Percentiles rank a stretch among this genome's conserved stretches.
phyloP scores from a whole-genome alignment of 306 rosid species.

The Malus fusca region DNA sequence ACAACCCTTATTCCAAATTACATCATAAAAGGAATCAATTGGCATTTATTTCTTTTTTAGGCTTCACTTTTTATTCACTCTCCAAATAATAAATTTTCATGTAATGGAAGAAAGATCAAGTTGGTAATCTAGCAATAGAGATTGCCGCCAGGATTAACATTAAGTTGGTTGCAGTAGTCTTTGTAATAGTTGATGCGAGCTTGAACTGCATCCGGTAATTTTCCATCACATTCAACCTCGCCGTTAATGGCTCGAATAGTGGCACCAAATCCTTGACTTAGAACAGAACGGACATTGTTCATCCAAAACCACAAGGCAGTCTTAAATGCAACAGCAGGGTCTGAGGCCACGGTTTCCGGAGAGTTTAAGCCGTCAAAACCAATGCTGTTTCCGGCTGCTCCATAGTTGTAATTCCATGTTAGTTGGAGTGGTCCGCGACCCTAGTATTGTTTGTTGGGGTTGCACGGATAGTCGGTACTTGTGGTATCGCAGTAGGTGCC shows the following conservation, averaged over 20 bases:
- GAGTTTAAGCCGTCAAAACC: slow-evolving; percentile 1
- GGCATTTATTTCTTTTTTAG: too few species aligned
- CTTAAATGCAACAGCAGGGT: neutral
- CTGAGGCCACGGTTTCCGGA: slow-evolving; percentile 4
- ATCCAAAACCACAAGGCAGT: slow-evolving; percentile 27
- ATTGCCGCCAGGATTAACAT: slow-evolving; percentile 19
- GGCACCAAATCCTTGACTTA: slow-evolving; percentile 27
- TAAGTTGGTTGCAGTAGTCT: slow-evolving; percentile 11
- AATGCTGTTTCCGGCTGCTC: neutral
- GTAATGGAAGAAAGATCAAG: too few species aligned
- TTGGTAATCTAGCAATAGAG: slow-evolving; percentile 10
- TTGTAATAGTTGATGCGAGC: slow-evolving; percentile 18
- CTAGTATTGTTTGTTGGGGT: neutral
- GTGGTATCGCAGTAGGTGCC: neutral
- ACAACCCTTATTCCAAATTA: too few species aligned
- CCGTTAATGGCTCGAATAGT: slow-evolving; percentile 22
- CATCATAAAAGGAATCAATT: too few species aligned
- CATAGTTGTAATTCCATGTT: slow-evolving; percentile 12
- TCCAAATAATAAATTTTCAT: too few species aligned
- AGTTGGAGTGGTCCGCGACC: slow-evolving; percentile 18
- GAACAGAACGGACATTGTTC: neutral
- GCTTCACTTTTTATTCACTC: too few species aligned
- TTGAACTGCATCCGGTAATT: neutral
- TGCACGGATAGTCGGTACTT: neutral
- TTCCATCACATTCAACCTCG: slow-evolving; percentile 5